phyloP scores from a whole-genome alignment of 202 grass and related monocot genomes.

The Panicum hallii region DNA sequence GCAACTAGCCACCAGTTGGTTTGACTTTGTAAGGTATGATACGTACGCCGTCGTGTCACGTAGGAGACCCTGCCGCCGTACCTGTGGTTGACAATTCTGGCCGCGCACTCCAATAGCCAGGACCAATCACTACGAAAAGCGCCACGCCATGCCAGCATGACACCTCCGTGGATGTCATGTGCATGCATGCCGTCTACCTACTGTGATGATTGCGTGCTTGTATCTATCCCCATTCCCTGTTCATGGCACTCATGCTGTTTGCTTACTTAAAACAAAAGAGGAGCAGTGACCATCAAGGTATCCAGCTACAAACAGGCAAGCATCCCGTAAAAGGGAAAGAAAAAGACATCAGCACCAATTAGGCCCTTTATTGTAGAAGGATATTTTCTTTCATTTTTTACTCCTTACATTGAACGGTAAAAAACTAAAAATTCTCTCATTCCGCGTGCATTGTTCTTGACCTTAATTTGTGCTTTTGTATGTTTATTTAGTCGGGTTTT shows the following conservation, averaged over 20 bases:
- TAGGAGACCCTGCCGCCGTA: neutral
- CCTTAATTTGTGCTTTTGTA: neutral
- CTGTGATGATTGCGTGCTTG: slow-evolving; percentile 31
- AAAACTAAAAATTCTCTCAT: neutral
- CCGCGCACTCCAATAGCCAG: slow-evolving; percentile 6
- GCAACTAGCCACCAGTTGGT: neutral
- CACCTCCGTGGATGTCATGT: slow-evolving; percentile 33
- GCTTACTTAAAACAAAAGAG: slow-evolving; percentile 17
- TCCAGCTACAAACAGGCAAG: neutral
- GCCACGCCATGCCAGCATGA: neutral
- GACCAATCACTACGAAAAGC: slow-evolving; percentile 16
- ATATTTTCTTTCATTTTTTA: neutral
- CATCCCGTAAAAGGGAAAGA: neutral
- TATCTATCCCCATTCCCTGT: slow-evolving; percentile 24
- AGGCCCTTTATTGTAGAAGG: neutral
- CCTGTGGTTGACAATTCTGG: slow-evolving; percentile 32
- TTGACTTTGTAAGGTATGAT: slow-evolving; percentile 18
- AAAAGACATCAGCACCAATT: neutral
- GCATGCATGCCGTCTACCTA: slow-evolving; percentile 26
- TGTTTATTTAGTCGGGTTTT: neutral
- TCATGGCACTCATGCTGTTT: slow-evolving; percentile 18
- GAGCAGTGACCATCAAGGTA: neutral
- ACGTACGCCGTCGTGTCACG: neutral
- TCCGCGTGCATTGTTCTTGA: neutral
- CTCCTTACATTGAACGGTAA: neutral